A percentile compares a stretch with the other conserved stretches of the same genome.
These are phyloP conservation scores for Sarocladium brachiariae DNA, from an alignment of 2,329 filamentous ascomycete genomes.

Conservation along the genomic window DNA sequence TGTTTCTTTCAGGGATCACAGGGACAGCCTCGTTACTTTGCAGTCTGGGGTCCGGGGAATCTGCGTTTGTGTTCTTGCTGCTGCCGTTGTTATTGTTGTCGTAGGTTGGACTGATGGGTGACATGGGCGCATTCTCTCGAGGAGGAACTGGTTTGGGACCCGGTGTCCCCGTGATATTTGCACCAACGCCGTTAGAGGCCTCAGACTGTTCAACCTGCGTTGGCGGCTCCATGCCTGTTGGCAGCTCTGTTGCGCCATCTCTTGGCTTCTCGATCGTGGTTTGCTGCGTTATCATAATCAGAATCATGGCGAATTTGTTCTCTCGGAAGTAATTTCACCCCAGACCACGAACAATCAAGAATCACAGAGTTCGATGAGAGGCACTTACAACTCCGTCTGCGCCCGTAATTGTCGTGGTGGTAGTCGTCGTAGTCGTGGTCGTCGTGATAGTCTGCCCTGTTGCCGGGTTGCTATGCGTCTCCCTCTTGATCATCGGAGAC, in stretches of 20 bases:
- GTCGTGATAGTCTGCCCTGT: slow-evolving; percentile 6
- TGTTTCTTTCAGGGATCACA: background rate
- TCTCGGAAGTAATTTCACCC: too few relatives aligned
- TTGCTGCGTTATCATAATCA: background rate
- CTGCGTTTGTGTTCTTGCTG: background rate
- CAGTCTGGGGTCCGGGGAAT: too few relatives aligned
- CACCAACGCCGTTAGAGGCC: too few relatives aligned
- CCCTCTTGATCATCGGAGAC: background rate
- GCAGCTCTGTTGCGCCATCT: background rate
- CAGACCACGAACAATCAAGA: too few relatives aligned
- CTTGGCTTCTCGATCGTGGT: slow-evolving; percentile 6
- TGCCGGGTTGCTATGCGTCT: slow-evolving; percentile 1
- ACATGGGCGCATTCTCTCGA: background rate
- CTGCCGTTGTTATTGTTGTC: background rate
- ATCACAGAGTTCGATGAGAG: too few relatives aligned
- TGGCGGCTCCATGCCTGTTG: slow-evolving; percentile 4
- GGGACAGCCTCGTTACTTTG: background rate
- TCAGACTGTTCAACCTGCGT: slow-evolving; percentile 1
- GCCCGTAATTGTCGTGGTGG: slow-evolving; percentile 1
- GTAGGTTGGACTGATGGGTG: background rate
- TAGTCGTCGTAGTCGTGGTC: slow-evolving; percentile 5
- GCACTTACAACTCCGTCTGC: background rate
- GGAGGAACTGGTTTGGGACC: background rate
- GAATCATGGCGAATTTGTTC: background rate
- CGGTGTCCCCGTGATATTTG: slow-evolving; percentile 1